Percentiles rank a stretch among this genome's conserved stretches.
Evolutionary conservation across 805 yeast genomes (phyloP).

Genomic region (Kluyveromyces aestuarii): DNA sequence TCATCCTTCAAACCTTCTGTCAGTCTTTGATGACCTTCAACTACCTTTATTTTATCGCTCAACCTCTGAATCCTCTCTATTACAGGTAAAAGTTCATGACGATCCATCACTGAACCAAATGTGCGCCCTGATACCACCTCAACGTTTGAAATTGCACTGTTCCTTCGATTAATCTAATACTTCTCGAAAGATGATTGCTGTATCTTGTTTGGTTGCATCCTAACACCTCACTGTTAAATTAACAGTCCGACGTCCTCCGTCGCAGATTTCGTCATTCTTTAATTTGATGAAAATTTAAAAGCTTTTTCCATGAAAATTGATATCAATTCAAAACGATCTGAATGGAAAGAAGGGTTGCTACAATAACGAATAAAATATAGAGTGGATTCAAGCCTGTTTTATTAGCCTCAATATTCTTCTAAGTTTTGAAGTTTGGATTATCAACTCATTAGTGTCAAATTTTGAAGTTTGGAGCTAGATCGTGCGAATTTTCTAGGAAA

Average conservation of each 20-base stretch:
- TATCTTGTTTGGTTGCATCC: background rate
- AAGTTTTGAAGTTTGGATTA: background rate
- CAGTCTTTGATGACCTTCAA: slow-evolving; percentile 3
- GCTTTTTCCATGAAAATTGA: background rate
- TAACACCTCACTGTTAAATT: background rate
- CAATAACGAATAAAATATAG: background rate
- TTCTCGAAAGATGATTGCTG: background rate
- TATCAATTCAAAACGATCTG: too few species aligned
- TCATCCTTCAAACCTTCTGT: slow-evolving; percentile 2
- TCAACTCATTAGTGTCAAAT: background rate
- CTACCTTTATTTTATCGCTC: background rate
- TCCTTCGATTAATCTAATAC: background rate
- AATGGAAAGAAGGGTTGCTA: background rate
- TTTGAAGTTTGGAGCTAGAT: background rate
- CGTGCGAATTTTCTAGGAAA: background rate
- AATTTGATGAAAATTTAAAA: background rate
- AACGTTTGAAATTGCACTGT: background rate
- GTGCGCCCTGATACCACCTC: background rate
- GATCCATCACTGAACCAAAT: background rate
- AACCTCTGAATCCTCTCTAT: background rate
- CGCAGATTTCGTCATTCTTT: background rate
- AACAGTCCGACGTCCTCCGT: background rate
- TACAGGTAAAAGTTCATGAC: background rate
- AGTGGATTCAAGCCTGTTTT: background rate
- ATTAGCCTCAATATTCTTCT: background rate